Evolutionary conservation across 1,284 basidiomycete genomes (phyloP).

Genomic region (Ganoderma resinaceum): DNA sequence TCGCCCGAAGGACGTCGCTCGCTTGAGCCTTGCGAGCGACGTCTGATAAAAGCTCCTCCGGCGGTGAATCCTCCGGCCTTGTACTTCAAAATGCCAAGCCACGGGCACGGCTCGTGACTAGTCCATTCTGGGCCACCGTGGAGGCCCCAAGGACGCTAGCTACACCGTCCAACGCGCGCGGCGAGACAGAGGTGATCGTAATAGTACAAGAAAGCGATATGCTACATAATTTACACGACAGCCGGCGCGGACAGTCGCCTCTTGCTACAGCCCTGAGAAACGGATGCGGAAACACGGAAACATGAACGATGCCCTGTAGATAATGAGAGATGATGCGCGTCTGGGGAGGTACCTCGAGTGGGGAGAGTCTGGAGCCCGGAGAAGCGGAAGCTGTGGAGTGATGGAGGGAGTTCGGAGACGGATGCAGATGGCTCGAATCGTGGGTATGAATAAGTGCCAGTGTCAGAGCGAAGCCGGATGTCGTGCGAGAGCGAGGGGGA

Average conservation of each 20-base stretch:
- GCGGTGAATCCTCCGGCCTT: not conserved
- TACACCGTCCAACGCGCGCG: not conserved
- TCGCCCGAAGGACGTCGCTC: not conserved
- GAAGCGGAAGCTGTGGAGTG: not conserved
- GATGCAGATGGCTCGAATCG: not conserved
- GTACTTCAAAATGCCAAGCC: not conserved
- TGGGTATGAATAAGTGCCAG: not conserved
- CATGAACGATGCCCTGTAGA: not conserved
- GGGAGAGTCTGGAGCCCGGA: not conserved
- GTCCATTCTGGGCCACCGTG: not conserved
- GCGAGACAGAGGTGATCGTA: not conserved
- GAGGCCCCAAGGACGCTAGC: not conserved
- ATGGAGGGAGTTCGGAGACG: not conserved
- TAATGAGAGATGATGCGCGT: constrained; percentile 1
- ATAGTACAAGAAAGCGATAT: constrained; percentile 9
- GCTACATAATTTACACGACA: constrained; percentile 23
- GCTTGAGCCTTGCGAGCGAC: not conserved
- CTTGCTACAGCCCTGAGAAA: constrained; percentile 8
- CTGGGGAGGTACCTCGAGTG: not conserved
- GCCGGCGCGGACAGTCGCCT: not conserved
- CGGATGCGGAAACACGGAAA: not conserved
- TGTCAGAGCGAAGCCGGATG: not conserved
- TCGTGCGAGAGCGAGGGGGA: constrained; percentile 7
- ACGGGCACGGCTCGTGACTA: not conserved
- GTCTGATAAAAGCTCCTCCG: not conserved